Evolutionary conservation across 2,329 filamentous ascomycete species (phyloP).

Genomic region (Monilinia laxa): DNA sequence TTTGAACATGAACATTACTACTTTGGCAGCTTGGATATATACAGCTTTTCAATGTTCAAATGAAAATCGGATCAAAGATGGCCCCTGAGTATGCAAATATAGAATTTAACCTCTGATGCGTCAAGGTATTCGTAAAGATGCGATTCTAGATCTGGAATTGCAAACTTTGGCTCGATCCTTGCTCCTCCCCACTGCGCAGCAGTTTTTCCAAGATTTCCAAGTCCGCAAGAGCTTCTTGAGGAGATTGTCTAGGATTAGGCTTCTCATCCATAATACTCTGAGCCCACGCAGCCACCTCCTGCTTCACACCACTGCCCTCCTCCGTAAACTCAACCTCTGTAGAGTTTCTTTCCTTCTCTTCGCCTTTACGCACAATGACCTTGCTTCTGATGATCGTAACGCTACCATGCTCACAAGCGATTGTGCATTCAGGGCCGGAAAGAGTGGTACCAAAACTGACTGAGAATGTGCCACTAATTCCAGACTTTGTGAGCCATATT

Average conservation of each 20-base stretch:
- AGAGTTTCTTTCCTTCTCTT: slow-evolving; percentile 32
- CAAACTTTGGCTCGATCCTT: slow-evolving; percentile 34
- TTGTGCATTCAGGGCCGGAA: slow-evolving; percentile 36
- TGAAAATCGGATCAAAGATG: not conserved
- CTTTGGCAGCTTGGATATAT: not conserved
- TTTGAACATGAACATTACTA: not conserved
- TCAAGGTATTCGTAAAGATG: not conserved
- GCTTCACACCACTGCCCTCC: slow-evolving; percentile 37
- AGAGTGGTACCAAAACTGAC: slow-evolving; percentile 39
- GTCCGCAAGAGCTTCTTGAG: slow-evolving; percentile 36
- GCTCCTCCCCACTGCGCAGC: slow-evolving; percentile 40
- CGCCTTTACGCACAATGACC: slow-evolving; percentile 36
- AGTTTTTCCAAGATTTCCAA: slow-evolving; percentile 40
- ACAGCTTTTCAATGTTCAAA: not conserved
- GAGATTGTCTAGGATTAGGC: slow-evolving; percentile 32
- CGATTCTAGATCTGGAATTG: slow-evolving; percentile 31
- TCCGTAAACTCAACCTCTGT: slow-evolving; percentile 36
- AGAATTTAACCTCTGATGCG: no score
- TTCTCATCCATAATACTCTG: slow-evolving; percentile 34
- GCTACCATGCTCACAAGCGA: slow-evolving; percentile 40
- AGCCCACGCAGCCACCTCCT: slow-evolving; percentile 39
- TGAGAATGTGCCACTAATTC: slow-evolving; percentile 38
- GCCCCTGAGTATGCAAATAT: not conserved
- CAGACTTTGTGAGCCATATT: slow-evolving; percentile 39
- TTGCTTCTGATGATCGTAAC: slow-evolving; percentile 33